These are phyloP conservation scores for Hypoxylon rickii DNA, from an alignment of 495 filamentous ascomycete species.

Conservation along the genomic window DNA sequence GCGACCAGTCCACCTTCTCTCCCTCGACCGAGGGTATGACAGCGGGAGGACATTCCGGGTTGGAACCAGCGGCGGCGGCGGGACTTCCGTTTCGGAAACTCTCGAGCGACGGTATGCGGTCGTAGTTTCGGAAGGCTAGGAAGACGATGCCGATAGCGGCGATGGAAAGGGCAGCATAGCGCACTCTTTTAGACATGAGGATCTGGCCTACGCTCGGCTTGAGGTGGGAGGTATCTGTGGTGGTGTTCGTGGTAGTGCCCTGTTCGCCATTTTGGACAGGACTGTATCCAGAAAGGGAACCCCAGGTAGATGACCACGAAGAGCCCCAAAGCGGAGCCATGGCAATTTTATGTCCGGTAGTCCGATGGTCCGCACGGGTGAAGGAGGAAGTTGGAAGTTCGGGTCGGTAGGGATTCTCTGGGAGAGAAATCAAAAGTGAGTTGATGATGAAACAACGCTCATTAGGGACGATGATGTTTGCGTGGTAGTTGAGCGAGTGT, in stretches of 20 bases:
- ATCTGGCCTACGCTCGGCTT: constrained; percentile 40
- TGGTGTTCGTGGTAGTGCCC: constrained; percentile 9
- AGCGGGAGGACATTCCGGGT: constrained; percentile 36
- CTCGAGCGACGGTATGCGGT: constrained; percentile 36
- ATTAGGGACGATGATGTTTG: constrained; percentile 8
- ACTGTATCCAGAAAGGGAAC: constrained; percentile 33
- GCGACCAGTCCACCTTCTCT: constrained; percentile 57
- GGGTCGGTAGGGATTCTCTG: constrained; percentile 21
- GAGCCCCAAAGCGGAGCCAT: constrained; percentile 42
- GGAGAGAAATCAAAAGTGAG: constrained; percentile 23
- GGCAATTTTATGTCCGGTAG: not conserved
- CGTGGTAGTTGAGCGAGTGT: not conserved
- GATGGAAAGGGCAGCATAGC: constrained; percentile 33
- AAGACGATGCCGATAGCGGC: constrained; percentile 33
- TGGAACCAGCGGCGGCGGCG: constrained; percentile 9
- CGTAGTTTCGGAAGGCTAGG: constrained; percentile 38
- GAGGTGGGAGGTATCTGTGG: constrained; percentile 31
- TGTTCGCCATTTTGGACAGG: constrained; percentile 31
- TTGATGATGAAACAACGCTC: constrained; percentile 19
- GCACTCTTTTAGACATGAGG: constrained; percentile 37
- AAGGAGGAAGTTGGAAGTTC: constrained; percentile 16
- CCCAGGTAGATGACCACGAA: constrained; percentile 36
- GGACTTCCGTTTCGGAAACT: constrained; percentile 27
- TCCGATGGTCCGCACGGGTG: not conserved
- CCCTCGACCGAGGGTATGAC: constrained; percentile 33